These are phyloP conservation scores for Saccharum officinarum DNA, from an alignment of 176 grass and related monocot genomes.

Conservation along the genomic window DNA sequence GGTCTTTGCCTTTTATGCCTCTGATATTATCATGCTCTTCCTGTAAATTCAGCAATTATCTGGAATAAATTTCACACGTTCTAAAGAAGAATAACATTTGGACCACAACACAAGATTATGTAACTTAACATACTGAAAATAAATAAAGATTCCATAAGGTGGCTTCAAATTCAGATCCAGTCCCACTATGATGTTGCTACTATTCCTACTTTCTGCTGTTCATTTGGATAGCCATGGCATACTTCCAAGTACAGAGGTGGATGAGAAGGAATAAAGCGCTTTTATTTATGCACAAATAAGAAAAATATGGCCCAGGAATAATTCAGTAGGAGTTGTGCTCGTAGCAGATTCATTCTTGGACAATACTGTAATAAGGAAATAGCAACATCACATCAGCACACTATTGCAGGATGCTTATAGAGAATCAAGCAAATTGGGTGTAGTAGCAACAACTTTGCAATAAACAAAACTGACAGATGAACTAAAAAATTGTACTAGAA, in stretches of 20 bases:
- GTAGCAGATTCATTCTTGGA: conserved; percentile 19
- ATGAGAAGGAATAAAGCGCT: neutral
- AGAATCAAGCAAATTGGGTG: conserved; percentile 22
- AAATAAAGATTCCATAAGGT: neutral
- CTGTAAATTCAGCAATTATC: conserved; percentile 50
- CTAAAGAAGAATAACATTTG: conserved; percentile 6
- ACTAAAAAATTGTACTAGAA: conserved; percentile 8
- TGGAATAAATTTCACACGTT: neutral
- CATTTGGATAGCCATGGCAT: neutral
- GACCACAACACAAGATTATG: neutral
- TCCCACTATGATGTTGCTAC: neutral
- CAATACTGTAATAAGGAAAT: neutral
- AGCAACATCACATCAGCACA: conserved; percentile 25
- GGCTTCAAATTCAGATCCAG: neutral
- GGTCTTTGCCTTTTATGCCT: conserved; percentile 44
- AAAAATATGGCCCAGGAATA: neutral
- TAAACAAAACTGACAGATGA: conserved; percentile 20
- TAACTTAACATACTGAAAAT: neutral
- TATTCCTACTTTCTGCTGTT: conserved; percentile 5
- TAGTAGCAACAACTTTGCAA: conserved; percentile 2
- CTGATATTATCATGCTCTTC: conserved; percentile 86
- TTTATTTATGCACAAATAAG: neutral
- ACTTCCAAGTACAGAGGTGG: conserved; percentile 7
- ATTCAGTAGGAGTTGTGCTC: neutral
- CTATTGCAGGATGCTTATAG: conserved; percentile 20